phyloP scores from a whole-genome alignment of 2,329 filamentous ascomycete genomes.

The Geosmithia morbida region DNA sequence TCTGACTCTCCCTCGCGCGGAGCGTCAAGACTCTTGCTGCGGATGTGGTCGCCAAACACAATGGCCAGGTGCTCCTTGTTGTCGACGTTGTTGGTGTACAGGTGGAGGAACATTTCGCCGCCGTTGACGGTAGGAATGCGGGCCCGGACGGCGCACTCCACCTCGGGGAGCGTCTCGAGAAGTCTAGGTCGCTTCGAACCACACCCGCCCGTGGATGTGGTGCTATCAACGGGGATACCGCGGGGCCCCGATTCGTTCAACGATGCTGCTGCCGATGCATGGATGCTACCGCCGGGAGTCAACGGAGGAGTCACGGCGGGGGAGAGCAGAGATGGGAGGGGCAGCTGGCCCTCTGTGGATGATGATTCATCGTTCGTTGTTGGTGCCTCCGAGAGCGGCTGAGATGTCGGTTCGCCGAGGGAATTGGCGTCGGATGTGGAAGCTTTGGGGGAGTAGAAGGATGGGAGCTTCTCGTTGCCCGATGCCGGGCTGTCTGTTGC shows the following conservation, averaged over 20 bases:
- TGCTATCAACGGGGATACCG: conserved; percentile 46
- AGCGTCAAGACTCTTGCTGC: conserved; percentile 58
- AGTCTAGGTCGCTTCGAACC: conserved; percentile 54
- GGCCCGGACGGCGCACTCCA: conserved; percentile 89
- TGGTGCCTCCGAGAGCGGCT: not conserved
- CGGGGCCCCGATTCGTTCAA: conserved; percentile 21
- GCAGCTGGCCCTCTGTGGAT: conserved; percentile 10
- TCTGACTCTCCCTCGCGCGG: conserved; percentile 66
- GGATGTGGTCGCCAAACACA: conserved; percentile 80
- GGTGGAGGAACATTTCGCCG: conserved; percentile 91
- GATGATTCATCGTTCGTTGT: conserved; percentile 5
- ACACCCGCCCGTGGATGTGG: conserved; percentile 41
- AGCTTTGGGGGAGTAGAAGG: conserved; percentile 20
- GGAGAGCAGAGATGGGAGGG: conserved; percentile 63
- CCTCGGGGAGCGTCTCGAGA: conserved; percentile 61
- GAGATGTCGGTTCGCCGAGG: not conserved
- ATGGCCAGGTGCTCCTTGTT: conserved; percentile 95
- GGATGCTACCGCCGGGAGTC: conserved; percentile 36
- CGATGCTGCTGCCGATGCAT: conserved; percentile 7
- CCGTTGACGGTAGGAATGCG: conserved; percentile 86
- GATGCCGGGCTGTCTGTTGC: conserved; percentile 1
- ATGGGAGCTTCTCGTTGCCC: conserved; percentile 13
- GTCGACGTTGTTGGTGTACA: conserved; percentile 87
- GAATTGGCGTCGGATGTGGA: conserved; percentile 5
- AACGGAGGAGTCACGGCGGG: conserved; percentile 67